A percentile compares a stretch with the other conserved stretches of the same genome.
Conservation (phyloP, 192 early-diverging fungal genomes). For the Backusella circina region DNA sequence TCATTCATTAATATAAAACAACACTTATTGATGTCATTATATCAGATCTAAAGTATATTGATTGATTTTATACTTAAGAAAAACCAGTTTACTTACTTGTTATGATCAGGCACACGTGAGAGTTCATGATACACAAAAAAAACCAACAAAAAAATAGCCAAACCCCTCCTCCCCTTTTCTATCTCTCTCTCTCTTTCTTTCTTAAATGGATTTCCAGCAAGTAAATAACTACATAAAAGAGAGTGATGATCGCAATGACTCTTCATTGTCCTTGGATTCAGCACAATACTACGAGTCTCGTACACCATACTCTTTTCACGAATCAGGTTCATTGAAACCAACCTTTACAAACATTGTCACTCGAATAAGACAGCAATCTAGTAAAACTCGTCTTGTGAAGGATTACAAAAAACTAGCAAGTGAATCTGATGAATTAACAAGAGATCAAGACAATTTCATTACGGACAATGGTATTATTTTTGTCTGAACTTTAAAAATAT, state of each 20-base stretch:
- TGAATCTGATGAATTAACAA: not conserved
- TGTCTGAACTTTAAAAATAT: not conserved
- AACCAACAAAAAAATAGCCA: not conserved
- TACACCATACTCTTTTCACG: not conserved
- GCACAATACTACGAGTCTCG: not conserved
- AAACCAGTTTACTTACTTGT: not conserved
- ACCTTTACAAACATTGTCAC: not conserved
- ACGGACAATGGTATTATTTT: not conserved
- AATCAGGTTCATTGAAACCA: not conserved
- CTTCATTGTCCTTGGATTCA: not conserved
- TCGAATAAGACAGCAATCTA: slow-evolving; percentile 4
- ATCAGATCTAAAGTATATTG: no score
- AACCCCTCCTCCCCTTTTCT: not conserved
- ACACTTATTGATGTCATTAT: not conserved
- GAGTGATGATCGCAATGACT: not conserved
- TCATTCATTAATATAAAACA: no score
- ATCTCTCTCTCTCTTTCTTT: not conserved
- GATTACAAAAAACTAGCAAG: not conserved
- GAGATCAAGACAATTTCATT: not conserved
- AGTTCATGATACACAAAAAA: not conserved
- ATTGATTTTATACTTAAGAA: not conserved
- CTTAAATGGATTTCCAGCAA: slow-evolving; percentile 1
- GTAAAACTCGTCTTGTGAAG: not conserved
- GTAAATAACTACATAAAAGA: not conserved
- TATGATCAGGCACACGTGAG: not conserved